Evolutionary conservation across 148 eudicot genomes (phyloP), one percentile per base, ranked within the genome.

Genomic region (Selenicereus undatus): DNA sequence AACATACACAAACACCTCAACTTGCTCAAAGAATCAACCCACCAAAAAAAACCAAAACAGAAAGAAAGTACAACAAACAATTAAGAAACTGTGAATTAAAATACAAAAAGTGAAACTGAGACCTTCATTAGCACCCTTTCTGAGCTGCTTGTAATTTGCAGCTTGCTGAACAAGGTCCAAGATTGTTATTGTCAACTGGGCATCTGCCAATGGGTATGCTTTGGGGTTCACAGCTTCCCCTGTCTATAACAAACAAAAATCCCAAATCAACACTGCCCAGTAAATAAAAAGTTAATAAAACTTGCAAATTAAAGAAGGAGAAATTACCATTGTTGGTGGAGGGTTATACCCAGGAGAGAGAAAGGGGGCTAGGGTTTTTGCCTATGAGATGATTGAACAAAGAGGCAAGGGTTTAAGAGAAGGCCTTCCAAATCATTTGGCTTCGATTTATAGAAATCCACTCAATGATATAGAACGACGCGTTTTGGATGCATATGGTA

Each of bases 71-170:
- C 39, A 36, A 36, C 39, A 36, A 36, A 36, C 3, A 36, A 36
- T 36, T 4, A 36, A 73, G 6, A 58, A 42, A 18, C 3, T 17
- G 0, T 48, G 12, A 21, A 51, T 16, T 0, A 14, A 5, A 0
- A n/a, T 45, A 9, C 0, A 81, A 20, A 39, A 9, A 29, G 16
- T 73, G 6, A 36, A 43, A 14, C 2, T n/a, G 0, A 45, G 8
- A 88, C 90, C 90, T 88, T 88, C 97, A 82, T 93, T 91, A 80
- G 97, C 97, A 70, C 97, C 97, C 91, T 93, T 93, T 77, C 91
- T 93, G 42, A 93, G 93, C 42, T 93, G 97, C 83, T 92, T 92
- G 84, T 88, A 92, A 77, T 92, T 88, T 52, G 93, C 86, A 73
- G 96, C 96, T 85, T 92, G 96, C 35, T 88, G 91, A 82, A 92